These are phyloP conservation scores for Suhomyces faveliae DNA, from an alignment of 805 yeast species.

Conservation along the genomic window DNA sequence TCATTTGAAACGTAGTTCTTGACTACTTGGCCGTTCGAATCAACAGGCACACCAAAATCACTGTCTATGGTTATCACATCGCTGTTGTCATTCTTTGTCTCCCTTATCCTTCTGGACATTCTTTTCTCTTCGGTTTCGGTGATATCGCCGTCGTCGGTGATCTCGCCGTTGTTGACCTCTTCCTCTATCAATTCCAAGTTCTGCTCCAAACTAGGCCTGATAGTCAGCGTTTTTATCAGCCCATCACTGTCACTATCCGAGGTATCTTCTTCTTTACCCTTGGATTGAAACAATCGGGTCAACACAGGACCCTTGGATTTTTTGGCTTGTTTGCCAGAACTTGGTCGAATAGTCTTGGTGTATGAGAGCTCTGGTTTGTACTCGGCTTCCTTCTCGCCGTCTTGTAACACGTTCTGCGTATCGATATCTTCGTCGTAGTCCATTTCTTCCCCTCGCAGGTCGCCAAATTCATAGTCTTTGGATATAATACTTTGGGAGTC, in stretches of 20 bases:
- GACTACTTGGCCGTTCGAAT: constrained; percentile 21
- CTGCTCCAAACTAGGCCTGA: constrained; percentile 5
- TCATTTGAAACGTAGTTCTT: not conserved
- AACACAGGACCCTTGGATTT: not conserved
- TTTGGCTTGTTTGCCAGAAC: constrained; percentile 11
- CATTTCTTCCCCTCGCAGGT: not conserved
- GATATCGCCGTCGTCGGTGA: constrained; percentile 15
- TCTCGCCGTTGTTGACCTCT: constrained; percentile 14
- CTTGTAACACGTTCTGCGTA: not conserved
- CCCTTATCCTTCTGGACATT: constrained; percentile 5
- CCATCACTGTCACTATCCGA: constrained; percentile 14
- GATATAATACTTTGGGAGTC: not conserved
- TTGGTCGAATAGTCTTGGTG: not conserved
- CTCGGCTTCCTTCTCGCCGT: not conserved
- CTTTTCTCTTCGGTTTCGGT: constrained; percentile 13
- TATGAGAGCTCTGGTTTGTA: not conserved
- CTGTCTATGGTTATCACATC: constrained; percentile 28
- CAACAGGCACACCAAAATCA: constrained; percentile 31
- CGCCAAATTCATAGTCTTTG: not conserved
- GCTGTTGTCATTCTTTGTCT: constrained; percentile 14
- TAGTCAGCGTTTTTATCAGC: constrained; percentile 11
- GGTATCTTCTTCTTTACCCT: constrained; percentile 6
- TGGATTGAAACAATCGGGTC: constrained; percentile 10
- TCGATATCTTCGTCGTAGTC: not conserved
- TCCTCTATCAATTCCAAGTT: constrained; percentile 20